Evolutionary conservation across 2,329 filamentous ascomycete species (phyloP).

Genomic region (Fusarium pseudocircinatum): DNA sequence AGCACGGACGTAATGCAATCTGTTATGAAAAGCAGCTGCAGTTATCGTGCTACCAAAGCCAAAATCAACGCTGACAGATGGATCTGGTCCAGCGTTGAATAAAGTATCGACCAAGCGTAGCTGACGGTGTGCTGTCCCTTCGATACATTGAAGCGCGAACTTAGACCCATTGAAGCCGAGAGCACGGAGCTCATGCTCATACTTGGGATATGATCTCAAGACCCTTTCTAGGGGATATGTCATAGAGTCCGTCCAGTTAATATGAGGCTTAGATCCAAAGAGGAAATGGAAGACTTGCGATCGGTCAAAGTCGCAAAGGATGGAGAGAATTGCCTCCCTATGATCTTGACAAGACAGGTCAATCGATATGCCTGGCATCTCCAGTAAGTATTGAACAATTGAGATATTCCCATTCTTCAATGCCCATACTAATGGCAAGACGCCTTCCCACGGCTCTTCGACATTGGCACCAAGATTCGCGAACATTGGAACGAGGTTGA

Average conservation of each 20-base stretch:
- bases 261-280: neutral
- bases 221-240: fast-evolving
- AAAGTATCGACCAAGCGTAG: neutral
- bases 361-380: fast-evolving
- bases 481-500: neutral
- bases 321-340: neutral
- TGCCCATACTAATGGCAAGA: neutral
- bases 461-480: fast-evolving
- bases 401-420: fast-evolving
- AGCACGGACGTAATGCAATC: neutral
- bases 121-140: neutral
- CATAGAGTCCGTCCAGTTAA: neutral
- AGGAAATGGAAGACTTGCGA: neutral
- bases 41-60: fast-evolving
- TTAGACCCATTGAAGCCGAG: fast-evolving
- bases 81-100: fast-evolving
- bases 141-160: fast-evolving
- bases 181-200: fast-evolving
- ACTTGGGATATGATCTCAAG: fast-evolving
- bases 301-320: no score
- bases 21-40: fast-evolving
- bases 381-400: fast-evolving
- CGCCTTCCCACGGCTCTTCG: fast-evolving
- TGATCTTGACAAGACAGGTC: neutral
- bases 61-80: fast-evolving